A percentile compares a stretch with the other conserved stretches of the same genome.
Evolutionary conservation across 306 rosid genomes (phyloP).

Genomic region (Comarum palustre): DNA sequence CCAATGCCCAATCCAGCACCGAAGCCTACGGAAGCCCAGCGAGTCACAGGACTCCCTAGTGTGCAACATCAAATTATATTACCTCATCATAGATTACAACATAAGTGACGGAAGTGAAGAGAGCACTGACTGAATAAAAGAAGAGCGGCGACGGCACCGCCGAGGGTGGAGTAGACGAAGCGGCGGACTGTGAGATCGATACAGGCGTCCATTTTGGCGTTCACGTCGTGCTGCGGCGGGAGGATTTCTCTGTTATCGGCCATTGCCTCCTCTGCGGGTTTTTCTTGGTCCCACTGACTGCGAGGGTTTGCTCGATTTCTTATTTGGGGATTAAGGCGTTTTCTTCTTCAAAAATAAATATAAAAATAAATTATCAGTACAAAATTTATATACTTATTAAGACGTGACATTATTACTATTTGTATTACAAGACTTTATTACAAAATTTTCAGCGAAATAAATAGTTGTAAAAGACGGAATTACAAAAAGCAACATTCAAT

Average conservation of each 20-base stretch:
- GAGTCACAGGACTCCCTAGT: conserved; percentile 79
- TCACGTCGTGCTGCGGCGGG: conserved; percentile 38
- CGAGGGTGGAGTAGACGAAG: conserved; percentile 54
- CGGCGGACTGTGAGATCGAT: conserved; percentile 56
- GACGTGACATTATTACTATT: too few relatives aligned
- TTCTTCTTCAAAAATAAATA: too few relatives aligned
- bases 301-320: too few relatives aligned
- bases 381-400: too few relatives aligned
- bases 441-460: too few relatives aligned
- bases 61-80: not conserved
- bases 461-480: too few relatives aligned
- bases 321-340: not conserved
- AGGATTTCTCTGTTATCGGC: conserved; percentile 29
- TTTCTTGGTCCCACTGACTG: not conserved
- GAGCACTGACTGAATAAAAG: conserved; percentile 46
- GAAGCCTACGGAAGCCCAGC: conserved; percentile 87
- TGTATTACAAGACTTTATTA: too few relatives aligned
- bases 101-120: too few relatives aligned
- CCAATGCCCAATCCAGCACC: conserved; percentile 90
- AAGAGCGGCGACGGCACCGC: conserved; percentile 48
- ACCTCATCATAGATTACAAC: not conserved
- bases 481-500: too few relatives aligned
- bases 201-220: conserved; percentile 57
- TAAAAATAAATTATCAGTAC: too few relatives aligned
- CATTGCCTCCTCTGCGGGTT: conserved; percentile 23